Percentiles rank a stretch among this genome's conserved stretches.
Conservation (phyloP, 1,284 basidiomycete species). For the Fomitopsis betulina region DNA sequence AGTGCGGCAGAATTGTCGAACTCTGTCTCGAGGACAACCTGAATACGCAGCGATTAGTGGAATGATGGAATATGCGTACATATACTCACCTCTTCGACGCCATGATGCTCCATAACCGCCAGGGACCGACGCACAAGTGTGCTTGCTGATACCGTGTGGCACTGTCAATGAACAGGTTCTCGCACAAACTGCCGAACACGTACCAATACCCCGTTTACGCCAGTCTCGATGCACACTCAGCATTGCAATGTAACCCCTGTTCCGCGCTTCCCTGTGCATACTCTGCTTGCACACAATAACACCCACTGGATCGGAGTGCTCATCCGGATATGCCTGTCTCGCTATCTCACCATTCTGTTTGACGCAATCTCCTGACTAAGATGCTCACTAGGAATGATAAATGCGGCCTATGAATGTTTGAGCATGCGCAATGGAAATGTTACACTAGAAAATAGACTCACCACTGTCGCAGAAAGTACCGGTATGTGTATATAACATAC, state of each 20-base stretch:
- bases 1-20: constrained; percentile 88
- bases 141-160: constrained; percentile 47
- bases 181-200: constrained; percentile 24
- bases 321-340: constrained; percentile 53
- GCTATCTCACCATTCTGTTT: constrained; percentile 5
- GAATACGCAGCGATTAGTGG: constrained; percentile 5
- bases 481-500: constrained; percentile 91
- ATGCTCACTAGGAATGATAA: constrained; percentile 82
- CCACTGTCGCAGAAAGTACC: constrained; percentile 95
- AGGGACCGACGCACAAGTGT: constrained; percentile 77
- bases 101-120: constrained; percentile 72
- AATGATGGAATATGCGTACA: not conserved
- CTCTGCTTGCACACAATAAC: constrained; percentile 97
- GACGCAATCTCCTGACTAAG: not conserved
- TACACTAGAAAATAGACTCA: constrained; percentile 31
- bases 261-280: constrained; percentile 69
- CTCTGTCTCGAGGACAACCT: constrained; percentile 97
- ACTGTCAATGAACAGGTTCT: not conserved
- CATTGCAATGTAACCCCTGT: constrained; percentile 98
- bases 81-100: constrained; percentile 75
- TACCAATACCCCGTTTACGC: constrained; percentile 89
- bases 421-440: not conserved
- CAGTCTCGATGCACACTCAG: constrained; percentile 80
- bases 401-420: constrained; percentile 68
- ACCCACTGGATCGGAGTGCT: constrained; percentile 66